Conservation (phyloP, 345 rosid genomes). For the Salix arbutifolia region DNA sequence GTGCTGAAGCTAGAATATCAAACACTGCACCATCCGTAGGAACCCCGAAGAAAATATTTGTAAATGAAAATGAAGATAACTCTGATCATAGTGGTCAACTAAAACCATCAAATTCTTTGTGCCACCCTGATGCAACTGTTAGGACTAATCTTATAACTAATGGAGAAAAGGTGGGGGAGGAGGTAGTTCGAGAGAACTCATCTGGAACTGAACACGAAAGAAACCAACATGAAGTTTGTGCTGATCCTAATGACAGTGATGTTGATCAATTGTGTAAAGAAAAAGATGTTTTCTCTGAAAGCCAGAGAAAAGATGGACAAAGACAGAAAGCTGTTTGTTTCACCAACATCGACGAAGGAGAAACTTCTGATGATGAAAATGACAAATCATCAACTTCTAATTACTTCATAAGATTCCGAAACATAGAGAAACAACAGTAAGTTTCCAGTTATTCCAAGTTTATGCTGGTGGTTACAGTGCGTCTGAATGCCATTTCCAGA, state of each 20-base stretch:
- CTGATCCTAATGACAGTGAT: not conserved
- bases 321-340: slow-evolving; percentile 18
- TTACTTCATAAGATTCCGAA: slow-evolving; percentile 4
- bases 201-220: slow-evolving; percentile 17
- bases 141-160: slow-evolving; percentile 1
- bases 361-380: slow-evolving; percentile 13
- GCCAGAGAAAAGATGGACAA: slow-evolving; percentile 9
- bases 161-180: slow-evolving; percentile 17
- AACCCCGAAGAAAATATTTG: not conserved
- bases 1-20: slow-evolving; percentile 10
- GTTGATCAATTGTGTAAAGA: slow-evolving; percentile 12
- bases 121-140: not conserved
- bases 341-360: not conserved
- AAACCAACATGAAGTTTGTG: slow-evolving; percentile 15
- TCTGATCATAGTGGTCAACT: slow-evolving; percentile 1
- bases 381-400: slow-evolving; percentile 14
- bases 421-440: slow-evolving; percentile 23
- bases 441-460: not conserved
- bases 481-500: not conserved
- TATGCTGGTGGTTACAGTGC: not conserved
- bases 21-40: slow-evolving; percentile 8
- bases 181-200: not conserved
- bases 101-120: not conserved
- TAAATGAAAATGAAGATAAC: slow-evolving; percentile 4
- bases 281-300: not conserved